Evolutionary conservation across 192 early-diverging fungal species (phyloP), one percentile per base, ranked within the genome.

Genomic region (Physocladia obscura): DNA sequence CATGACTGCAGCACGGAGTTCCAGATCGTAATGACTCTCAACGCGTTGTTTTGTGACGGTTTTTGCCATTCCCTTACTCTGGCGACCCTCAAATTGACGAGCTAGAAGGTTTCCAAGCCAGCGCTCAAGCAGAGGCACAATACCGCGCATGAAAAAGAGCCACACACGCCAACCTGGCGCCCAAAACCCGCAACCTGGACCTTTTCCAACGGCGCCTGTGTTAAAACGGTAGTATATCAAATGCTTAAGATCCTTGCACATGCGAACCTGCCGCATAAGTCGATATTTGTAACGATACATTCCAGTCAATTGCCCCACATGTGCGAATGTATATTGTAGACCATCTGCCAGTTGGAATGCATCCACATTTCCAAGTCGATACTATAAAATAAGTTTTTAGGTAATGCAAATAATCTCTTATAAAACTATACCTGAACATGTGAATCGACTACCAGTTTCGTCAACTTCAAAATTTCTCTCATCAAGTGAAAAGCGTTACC

Each of bases 241-340:
- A 61, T 96, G 94, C 77, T 96, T 96, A 78, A 96, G 79, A 76
- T 96, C 94, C 74, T 95, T 96, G 79, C 92, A 89, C 76, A 94
- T 93, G 58, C 95, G 92, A 67, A 99, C 94, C 77, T 99, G 97
- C 64, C 93, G 69, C 95, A 99, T 98, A 40, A 99, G 76, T 38
- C 90, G 84, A 79, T 99, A 99, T 82, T 99, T 99, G 86, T 99
- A 98, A 63, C 95, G 89, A 81, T 99, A 99, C 94, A 99, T 99
- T 62, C 97, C 97, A 17, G 97, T 98, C 56, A 99, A 78, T 79
- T 99, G 97, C 32, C 97, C 97, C 17, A 99, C 94, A 74, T 99
- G 97, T 2, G 97, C 90, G 85, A 99, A 98, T 55, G 93, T 93
- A 65, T 99, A 99, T 79, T 99, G 97, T 65, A 99, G 81, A 49